Conservation (phyloP, 805 yeast species). For the Tetrapisispora nanseiensis region DNA sequence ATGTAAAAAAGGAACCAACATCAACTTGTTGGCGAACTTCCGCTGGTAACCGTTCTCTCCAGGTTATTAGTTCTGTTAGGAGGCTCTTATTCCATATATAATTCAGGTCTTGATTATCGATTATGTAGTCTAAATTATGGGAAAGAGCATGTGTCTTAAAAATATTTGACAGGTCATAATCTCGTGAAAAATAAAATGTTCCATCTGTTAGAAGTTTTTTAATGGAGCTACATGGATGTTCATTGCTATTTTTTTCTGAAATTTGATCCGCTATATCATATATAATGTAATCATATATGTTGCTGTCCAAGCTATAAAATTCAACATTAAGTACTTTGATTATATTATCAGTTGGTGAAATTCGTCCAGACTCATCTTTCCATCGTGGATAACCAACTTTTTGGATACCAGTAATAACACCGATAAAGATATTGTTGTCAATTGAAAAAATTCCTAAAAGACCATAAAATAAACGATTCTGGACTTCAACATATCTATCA, state of each 20-base stretch:
- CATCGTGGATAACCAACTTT: conserved; percentile 49
- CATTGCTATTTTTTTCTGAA: conserved; percentile 30
- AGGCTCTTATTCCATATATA: conserved; percentile 88
- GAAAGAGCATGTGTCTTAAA: conserved; percentile 61
- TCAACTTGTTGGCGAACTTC: conserved; percentile 54
- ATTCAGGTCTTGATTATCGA: conserved; percentile 52
- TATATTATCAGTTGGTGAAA: conserved; percentile 39
- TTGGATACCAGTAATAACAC: conserved; percentile 45
- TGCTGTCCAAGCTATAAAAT: conserved; percentile 53
- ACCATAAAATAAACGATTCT: conserved; percentile 36
- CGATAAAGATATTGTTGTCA: conserved; percentile 46
- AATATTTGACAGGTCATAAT: conserved; percentile 77
- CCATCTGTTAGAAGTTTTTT: conserved; percentile 72
- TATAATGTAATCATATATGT: conserved; percentile 38
- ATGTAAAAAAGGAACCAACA: conserved; percentile 60
- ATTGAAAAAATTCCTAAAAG: conserved; percentile 51
- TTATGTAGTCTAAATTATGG: conserved; percentile 30
- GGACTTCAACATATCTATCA: conserved; percentile 33
- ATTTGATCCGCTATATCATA: conserved; percentile 19
- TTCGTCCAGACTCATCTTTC: conserved; percentile 12
- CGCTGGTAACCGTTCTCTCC: conserved; percentile 56
- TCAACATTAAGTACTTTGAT: conserved; percentile 49
- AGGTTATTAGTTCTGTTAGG: conserved; percentile 66
- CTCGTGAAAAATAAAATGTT: conserved; percentile 79
- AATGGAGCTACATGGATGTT: conserved; percentile 74